Evolutionary conservation across 83 land plant genomes (phyloP).

Genomic region (Diphasiastrum complanatum): DNA sequence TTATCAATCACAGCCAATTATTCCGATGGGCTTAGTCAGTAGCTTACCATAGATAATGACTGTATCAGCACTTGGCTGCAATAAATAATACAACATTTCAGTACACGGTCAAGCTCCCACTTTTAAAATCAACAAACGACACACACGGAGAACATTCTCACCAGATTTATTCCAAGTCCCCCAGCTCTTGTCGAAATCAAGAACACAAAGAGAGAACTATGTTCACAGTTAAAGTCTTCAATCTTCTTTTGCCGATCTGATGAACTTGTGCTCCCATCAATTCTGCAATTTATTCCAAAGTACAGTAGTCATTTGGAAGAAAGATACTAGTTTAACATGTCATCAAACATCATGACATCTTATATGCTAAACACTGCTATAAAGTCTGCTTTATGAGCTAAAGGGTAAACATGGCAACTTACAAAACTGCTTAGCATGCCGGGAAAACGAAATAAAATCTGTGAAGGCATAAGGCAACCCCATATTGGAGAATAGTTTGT

Average conservation of each 20-base stretch:
- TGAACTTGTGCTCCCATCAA: conserved; percentile 33
- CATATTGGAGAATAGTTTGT: too few relatives aligned
- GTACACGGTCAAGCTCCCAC: background rate
- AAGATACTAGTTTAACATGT: background rate
- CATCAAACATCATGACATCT: background rate
- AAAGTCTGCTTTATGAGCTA: too few relatives aligned
- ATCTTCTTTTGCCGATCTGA: conserved; percentile 32
- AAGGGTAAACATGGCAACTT: too few relatives aligned
- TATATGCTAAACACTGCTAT: background rate
- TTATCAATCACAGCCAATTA: too few relatives aligned
- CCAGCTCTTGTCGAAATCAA: conserved; percentile 42
- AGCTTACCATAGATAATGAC: conserved; percentile 41
- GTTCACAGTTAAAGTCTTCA: conserved; percentile 22
- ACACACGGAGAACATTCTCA: conserved; percentile 16
- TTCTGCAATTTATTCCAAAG: conserved; percentile 12
- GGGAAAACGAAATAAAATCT: too few relatives aligned
- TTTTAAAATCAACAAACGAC: background rate
- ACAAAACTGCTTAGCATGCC: too few relatives aligned
- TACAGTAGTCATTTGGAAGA: background rate
- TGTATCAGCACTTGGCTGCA: conserved; percentile 40
- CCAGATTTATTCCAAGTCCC: conserved; percentile 42
- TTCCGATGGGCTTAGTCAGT: too few relatives aligned
- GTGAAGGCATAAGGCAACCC: too few relatives aligned
- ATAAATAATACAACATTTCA: background rate
- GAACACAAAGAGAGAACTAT: conserved; percentile 24